Percentiles rank a stretch among this genome's conserved stretches.
Conservation (phyloP, 208 protist genomes). For the Trypanosoma scelopori region DNA sequence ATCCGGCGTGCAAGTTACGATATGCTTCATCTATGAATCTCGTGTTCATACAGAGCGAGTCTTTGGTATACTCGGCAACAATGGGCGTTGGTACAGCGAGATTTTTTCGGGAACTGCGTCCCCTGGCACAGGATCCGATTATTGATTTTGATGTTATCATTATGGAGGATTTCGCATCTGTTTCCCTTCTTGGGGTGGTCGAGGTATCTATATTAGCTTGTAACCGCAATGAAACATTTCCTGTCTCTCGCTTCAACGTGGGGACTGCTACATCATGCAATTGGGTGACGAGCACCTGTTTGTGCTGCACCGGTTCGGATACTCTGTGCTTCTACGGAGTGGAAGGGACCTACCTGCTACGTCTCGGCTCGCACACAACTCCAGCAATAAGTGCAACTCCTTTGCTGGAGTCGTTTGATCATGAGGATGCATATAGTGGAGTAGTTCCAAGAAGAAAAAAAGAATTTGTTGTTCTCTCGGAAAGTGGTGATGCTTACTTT, state of each 20-base stretch:
- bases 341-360: constrained; percentile 11
- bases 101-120: background rate
- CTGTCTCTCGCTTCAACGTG: constrained; percentile 9
- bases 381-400: constrained; percentile 12
- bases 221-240: constrained; percentile 14
- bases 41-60: constrained; percentile 7
- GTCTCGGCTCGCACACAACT: constrained; percentile 10
- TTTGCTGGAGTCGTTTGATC: constrained; percentile 16
- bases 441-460: constrained; percentile 2
- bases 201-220: constrained; percentile 18
- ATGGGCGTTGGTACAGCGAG: background rate
- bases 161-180: constrained; percentile 11
- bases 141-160: constrained; percentile 23
- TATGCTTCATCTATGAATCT: constrained; percentile 5
- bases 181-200: constrained; percentile 11
- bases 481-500: constrained; percentile 14
- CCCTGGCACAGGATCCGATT: background rate
- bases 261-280: constrained; percentile 13
- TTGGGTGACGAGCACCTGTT: constrained; percentile 26
- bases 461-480: constrained; percentile 24
- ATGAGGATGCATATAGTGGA: background rate
- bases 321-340: constrained; percentile 11
- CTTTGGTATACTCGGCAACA: background rate
- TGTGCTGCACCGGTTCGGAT: constrained; percentile 5
- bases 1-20: constrained; percentile 6